These are phyloP conservation scores for Globisporangium paddicum DNA, from an alignment of 352 stramenopile genomes.

Conservation along the genomic window DNA sequence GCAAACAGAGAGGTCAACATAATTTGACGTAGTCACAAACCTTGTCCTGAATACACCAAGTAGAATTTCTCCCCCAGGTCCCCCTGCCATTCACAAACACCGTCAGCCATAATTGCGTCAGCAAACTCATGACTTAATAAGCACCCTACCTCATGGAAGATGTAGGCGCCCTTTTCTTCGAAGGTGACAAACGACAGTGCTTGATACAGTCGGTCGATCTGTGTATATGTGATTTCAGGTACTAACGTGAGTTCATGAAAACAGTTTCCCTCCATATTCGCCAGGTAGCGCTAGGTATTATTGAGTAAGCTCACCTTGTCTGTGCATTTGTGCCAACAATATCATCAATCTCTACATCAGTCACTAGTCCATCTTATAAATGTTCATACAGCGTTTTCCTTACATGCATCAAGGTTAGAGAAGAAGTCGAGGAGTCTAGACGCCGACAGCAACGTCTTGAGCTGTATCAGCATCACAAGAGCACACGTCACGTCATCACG, in stretches of 20 bases:
- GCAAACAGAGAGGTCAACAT: not conserved
- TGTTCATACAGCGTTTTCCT: slow-evolving; percentile 8
- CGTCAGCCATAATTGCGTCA: not conserved
- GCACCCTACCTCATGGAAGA: slow-evolving; percentile 54
- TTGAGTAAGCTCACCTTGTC: slow-evolving; percentile 25
- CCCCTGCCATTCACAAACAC: slow-evolving; percentile 27
- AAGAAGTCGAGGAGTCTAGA: slow-evolving; percentile 82
- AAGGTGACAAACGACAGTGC: slow-evolving; percentile 49
- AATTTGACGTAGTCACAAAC: slow-evolving; percentile 18
- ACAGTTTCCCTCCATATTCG: not conserved
- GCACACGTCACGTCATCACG: not conserved
- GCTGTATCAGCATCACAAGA: slow-evolving; percentile 21
- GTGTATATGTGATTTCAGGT: not conserved
- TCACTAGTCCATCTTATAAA: not conserved
- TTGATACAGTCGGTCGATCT: slow-evolving; percentile 78
- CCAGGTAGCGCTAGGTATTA: not conserved
- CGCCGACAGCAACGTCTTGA: slow-evolving; percentile 66
- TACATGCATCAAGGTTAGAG: slow-evolving; percentile 72
- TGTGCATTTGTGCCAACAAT: slow-evolving; percentile 1
- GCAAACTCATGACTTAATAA: not conserved
- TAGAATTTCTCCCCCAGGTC: slow-evolving; percentile 78
- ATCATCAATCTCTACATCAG: not conserved
- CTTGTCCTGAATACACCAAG: slow-evolving; percentile 68
- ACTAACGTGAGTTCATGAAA: not conserved
- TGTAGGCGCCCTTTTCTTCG: slow-evolving; percentile 34